These are phyloP conservation scores for Lactarius quietus DNA, from an alignment of 768 basidiomycete genomes.

Conservation along the genomic window DNA sequence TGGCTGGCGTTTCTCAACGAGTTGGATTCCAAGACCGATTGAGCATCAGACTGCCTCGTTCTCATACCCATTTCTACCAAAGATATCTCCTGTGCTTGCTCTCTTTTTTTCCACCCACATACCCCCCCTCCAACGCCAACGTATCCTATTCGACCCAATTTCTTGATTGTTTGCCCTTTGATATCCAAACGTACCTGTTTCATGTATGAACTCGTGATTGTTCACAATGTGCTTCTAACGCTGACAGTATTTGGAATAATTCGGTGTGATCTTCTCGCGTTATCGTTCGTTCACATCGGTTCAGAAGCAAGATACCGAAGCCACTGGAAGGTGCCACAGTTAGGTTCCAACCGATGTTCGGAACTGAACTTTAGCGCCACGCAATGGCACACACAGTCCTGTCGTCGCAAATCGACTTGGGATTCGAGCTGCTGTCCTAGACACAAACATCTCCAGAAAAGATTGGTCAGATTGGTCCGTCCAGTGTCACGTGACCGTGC, in stretches of 20 bases:
- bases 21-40: conserved; percentile 47
- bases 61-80: not conserved
- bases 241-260: no score
- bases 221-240: not conserved
- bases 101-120: not conserved
- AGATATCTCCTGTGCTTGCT: not conserved
- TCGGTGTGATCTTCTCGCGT: no score
- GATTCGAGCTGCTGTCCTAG: not conserved
- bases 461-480: no score
- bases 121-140: not conserved
- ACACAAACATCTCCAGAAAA: no score
- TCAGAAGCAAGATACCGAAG: no score
- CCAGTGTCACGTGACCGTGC: no score
- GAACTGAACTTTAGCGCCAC: no score
- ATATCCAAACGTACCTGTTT: not conserved
- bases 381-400: no score
- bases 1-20: conserved; percentile 87
- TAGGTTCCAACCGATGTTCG: no score
- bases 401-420: not conserved
- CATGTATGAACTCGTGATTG: not conserved
- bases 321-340: no score
- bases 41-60: not conserved
- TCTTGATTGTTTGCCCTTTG: not conserved
- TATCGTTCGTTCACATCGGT: no score
- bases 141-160: not conserved